Evolutionary conservation across 345 rosid genomes (phyloP).

Genomic region (Conringia planisiliqua): DNA sequence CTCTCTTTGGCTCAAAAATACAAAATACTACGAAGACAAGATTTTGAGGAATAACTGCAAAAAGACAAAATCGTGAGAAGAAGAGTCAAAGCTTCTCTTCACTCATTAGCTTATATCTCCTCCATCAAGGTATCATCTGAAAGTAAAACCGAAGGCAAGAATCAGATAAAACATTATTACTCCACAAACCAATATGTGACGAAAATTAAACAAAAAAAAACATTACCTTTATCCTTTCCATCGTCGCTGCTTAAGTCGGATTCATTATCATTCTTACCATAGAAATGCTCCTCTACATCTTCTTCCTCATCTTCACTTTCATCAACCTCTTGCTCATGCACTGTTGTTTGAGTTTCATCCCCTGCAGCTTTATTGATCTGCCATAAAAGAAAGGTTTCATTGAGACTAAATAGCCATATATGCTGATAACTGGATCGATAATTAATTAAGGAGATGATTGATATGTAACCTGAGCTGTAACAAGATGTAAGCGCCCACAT

Average conservation of each 20-base stretch:
- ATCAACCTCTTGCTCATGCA: constrained; percentile 34
- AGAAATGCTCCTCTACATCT: constrained; percentile 56
- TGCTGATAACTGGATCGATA: neutral
- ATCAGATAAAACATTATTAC: neutral
- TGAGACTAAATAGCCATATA: neutral
- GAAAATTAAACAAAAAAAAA: neutral
- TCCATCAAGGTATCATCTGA: constrained; percentile 31
- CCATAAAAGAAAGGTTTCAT: neutral
- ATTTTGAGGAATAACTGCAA: neutral
- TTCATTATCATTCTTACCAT: constrained; percentile 63
- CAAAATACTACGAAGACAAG: constrained; percentile 1
- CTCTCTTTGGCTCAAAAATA: neutral
- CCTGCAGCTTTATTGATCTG: constrained; percentile 67
- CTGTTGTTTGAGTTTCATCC: constrained; percentile 32
- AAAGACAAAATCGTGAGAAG: neutral
- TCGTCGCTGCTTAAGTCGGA: constrained; percentile 74
- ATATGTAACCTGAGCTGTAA: constrained; percentile 64
- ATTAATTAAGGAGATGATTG: neutral
- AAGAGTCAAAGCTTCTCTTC: neutral
- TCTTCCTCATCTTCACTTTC: constrained; percentile 62
- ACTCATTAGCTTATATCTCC: constrained; percentile 14
- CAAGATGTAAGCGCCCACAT: constrained; percentile 81
- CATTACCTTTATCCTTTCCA: constrained; percentile 32
- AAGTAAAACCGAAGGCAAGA: constrained; percentile 6
- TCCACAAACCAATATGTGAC: neutral